Base-by-base conservation (phyloP, 129 eudicot genomes). In the Helichrysum umbraculigerum region DNA sequence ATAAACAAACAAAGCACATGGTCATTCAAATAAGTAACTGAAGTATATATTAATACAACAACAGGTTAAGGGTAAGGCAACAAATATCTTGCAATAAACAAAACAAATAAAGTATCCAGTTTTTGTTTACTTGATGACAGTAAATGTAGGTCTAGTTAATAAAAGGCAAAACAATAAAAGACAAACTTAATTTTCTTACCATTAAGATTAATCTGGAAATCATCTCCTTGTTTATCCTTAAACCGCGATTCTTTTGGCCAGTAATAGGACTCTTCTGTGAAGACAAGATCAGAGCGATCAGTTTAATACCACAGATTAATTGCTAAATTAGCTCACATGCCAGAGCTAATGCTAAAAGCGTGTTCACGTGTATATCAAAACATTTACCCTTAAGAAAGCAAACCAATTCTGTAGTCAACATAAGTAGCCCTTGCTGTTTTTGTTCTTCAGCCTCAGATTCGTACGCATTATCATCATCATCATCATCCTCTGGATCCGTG, bases 221-320 rank as follows among this genome's bases (percentile, higher is more conserved):
- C 2, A 54, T 54, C 81, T 29, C 21, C 76, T 66, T 72, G 80
- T 41, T 87, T 85, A 74, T 70, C 79, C 80, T 76, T 80, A 67
- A 83, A 76, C 39, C 81, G 56, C n/a, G 83, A 83, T 62, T 79
- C 81, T 57, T 81, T 78, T 34, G 82, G 85, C 85, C 89, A 84
- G 56, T 30, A 54, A 66, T 6, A 34, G 7, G 73, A 44, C 52
- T 44, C 52, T 44, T 42, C 52, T 44, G 15, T 0, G 52, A 44
- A 44, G 52, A 44, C 52, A 44, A 39, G 2, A 7, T 39, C 44
- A 8, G 12, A 39, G 11, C 44, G 8, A 11, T 39, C 44, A 39
- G 44, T 7, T 39, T 39, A 39, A 39, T 7, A 7, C 44, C 44
- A 39, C 12, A 7, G 12, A 44, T 44, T 44, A 12, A 16, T 44